A percentile compares a stretch with the other conserved stretches of the same genome.
Conservation (phyloP, 768 basidiomycete genomes). For the Pleurotus platypus region DNA sequence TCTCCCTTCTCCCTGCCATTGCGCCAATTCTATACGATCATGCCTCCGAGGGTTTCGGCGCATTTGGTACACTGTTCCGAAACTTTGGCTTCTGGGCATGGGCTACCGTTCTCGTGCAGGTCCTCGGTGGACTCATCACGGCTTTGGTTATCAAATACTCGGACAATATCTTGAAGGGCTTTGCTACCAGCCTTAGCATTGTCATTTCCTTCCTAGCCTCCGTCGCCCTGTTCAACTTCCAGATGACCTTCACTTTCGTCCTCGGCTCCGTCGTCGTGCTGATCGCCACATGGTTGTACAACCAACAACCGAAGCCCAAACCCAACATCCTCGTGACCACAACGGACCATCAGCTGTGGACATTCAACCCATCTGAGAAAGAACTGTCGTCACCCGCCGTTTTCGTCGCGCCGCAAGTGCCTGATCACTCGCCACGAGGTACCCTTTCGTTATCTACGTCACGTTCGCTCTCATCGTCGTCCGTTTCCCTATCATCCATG, state of each 20-base stretch:
- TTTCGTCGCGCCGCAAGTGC: neutral
- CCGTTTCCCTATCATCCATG: slow-evolving; percentile 3
- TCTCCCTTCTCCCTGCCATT: slow-evolving; percentile 87
- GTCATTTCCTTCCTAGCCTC: slow-evolving; percentile 93
- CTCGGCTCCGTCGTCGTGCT: slow-evolving; percentile 83
- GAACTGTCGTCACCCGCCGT: neutral
- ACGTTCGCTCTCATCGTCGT: neutral
- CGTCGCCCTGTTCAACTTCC: slow-evolving; percentile 86
- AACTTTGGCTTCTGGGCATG: slow-evolving; percentile 92
- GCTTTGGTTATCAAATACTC: slow-evolving; percentile 94
- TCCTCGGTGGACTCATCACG: slow-evolving; percentile 88
- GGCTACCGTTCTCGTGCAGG: slow-evolving; percentile 85
- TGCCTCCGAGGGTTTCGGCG: slow-evolving; percentile 32
- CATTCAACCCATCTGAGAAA: slow-evolving; percentile 1
- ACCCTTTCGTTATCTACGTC: slow-evolving; percentile 5
- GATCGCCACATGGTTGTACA: slow-evolving; percentile 89
- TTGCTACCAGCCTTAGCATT: slow-evolving; percentile 92
- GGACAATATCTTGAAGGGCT: slow-evolving; percentile 90
- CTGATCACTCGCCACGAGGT: neutral
- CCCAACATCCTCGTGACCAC: slow-evolving; percentile 1
- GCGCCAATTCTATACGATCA: slow-evolving; percentile 68
- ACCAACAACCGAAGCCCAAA: slow-evolving; percentile 49
- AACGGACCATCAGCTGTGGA: slow-evolving; percentile 5
- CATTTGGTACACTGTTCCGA: slow-evolving; percentile 55
- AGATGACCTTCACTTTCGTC: slow-evolving; percentile 81